Conservation (phyloP, 176 grass and related monocot species). For the Triticum turgidum region DNA sequence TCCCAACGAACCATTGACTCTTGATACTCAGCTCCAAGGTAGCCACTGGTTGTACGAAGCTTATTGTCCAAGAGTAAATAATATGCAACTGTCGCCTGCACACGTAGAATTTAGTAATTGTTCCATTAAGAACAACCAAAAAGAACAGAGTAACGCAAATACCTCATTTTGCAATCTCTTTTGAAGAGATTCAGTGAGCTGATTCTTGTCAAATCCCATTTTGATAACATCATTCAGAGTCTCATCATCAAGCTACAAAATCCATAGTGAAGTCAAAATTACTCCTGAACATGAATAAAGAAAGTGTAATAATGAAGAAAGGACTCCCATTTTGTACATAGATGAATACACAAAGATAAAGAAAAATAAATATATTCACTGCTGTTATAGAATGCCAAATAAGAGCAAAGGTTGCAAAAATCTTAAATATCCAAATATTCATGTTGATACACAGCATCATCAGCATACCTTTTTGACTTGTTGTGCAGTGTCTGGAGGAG, state of each 20-base stretch:
- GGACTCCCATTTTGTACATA: neutral
- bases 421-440: neutral
- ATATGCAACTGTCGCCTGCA: slow-evolving; percentile 90
- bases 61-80: slow-evolving; percentile 95
- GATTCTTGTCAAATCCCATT: slow-evolving; percentile 84
- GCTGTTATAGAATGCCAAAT: neutral
- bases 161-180: slow-evolving; percentile 92
- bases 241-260: slow-evolving; percentile 82
- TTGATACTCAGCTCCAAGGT: slow-evolving; percentile 80
- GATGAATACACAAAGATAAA: neutral
- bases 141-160: slow-evolving; percentile 15
- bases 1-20: slow-evolving; percentile 63
- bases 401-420: neutral
- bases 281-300: neutral
- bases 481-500: slow-evolving; percentile 73
- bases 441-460: slow-evolving; percentile 15
- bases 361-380: neutral
- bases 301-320: neutral
- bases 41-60: slow-evolving; percentile 69
- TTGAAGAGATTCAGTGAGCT: slow-evolving; percentile 72
- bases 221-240: slow-evolving; percentile 80
- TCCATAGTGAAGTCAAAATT: slow-evolving; percentile 16
- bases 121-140: neutral
- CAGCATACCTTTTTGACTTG: slow-evolving; percentile 77
- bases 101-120: slow-evolving; percentile 24